A percentile compares a stretch with the other conserved stretches of the same genome.
Conservation (phyloP, 2,329 filamentous ascomycete genomes). For the Zopfia rhizophila region DNA sequence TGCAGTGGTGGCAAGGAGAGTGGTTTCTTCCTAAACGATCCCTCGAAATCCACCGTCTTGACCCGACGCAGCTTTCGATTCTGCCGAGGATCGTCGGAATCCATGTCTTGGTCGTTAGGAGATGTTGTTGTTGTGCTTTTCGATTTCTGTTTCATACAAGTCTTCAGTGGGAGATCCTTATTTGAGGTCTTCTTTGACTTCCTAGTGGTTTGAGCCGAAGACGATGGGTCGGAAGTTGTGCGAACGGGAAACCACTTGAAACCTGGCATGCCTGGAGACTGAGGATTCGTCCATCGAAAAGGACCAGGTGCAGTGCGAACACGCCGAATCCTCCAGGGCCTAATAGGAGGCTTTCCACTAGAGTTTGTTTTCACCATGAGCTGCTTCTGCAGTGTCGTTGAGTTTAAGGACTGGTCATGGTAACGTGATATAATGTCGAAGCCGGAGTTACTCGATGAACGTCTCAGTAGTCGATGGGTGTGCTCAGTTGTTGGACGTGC, state of each 20-base stretch:
- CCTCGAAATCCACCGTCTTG: slow-evolving; percentile 46
- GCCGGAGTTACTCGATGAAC: slow-evolving; percentile 22
- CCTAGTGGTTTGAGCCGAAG: slow-evolving; percentile 5
- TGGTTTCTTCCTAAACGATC: slow-evolving; percentile 10
- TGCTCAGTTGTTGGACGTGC: neutral
- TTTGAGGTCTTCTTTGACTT: slow-evolving; percentile 4
- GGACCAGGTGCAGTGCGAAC: slow-evolving; percentile 10
- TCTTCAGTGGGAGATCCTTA: slow-evolving; percentile 29
- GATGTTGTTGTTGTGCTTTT: slow-evolving; percentile 34
- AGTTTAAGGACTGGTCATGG: slow-evolving; percentile 18
- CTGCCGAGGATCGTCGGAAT: neutral
- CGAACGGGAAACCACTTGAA: slow-evolving; percentile 20
- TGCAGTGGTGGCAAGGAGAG: slow-evolving; percentile 13
- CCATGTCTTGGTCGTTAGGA: slow-evolving; percentile 9
- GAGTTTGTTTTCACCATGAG: slow-evolving; percentile 20
- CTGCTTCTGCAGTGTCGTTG: slow-evolving; percentile 21
- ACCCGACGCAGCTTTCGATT: slow-evolving; percentile 31
- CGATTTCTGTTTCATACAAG: slow-evolving; percentile 39
- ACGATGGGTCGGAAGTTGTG: slow-evolving; percentile 14
- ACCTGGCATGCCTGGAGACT: slow-evolving; percentile 9
- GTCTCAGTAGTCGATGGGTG: slow-evolving; percentile 4
- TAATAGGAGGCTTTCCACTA: slow-evolving; percentile 7
- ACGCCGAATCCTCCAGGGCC: slow-evolving; percentile 14
- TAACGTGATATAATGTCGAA: slow-evolving; percentile 15
- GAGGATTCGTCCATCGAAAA: slow-evolving; percentile 14